A percentile compares a stretch with the other conserved stretches of the same genome.
These are phyloP conservation scores for Irpex sp. DNA, from an alignment of 1,284 basidiomycete genomes.

Conservation along the genomic window DNA sequence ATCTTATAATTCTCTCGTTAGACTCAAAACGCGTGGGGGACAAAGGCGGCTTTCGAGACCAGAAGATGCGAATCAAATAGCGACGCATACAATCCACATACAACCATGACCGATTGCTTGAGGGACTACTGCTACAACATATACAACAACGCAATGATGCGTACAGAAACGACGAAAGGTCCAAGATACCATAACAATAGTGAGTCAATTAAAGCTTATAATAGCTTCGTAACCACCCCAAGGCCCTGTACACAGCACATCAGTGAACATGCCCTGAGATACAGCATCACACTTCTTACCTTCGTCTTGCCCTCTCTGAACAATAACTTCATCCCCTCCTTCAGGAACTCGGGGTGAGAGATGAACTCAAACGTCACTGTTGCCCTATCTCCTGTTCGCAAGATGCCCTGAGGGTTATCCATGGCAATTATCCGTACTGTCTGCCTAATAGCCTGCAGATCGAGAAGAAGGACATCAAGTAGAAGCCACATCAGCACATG, in stretches of 20 bases:
- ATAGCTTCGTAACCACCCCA: constrained; percentile 33
- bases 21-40: too few species aligned
- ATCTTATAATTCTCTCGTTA: too few species aligned
- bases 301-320: constrained; percentile 94
- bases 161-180: neutral
- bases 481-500: neutral
- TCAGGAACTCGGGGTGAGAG: constrained; percentile 86
- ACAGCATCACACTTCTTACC: constrained; percentile 35
- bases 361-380: constrained; percentile 91
- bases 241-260: constrained; percentile 26
- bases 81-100: neutral
- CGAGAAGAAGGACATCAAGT: constrained; percentile 1
- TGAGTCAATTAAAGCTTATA: constrained; percentile 17
- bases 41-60: too few species aligned
- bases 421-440: constrained; percentile 88
- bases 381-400: constrained; percentile 88
- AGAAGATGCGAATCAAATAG: neutral
- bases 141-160: neutral
- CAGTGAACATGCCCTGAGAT: neutral
- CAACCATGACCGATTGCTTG: neutral
- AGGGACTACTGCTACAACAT: neutral
- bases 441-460: constrained; percentile 72
- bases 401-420: constrained; percentile 82
- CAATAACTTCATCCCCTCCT: constrained; percentile 87
- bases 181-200: neutral